Evolutionary conservation across 2,329 filamentous ascomycete species (phyloP), one percentile per base, ranked within the genome.

Genomic region (Exophiala spinifera): DNA sequence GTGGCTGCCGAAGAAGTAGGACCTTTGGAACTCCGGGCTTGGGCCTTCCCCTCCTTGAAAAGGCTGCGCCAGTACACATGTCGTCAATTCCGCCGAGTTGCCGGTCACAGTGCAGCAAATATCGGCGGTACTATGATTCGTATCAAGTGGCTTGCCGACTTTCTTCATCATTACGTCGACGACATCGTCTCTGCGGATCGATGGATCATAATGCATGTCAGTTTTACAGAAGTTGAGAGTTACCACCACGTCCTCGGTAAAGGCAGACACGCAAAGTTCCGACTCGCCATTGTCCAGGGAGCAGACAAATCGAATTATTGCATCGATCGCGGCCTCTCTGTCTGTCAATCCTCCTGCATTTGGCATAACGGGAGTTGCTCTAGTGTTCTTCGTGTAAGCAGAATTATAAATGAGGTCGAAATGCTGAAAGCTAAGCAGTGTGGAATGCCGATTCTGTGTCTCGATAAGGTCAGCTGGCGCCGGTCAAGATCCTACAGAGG

Each of bases 251-350:
- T 56, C 39, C 33, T 56, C 54, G 28, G 54, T 49, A 17, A 56
- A 20, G 21, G 54, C 48, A 40, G 54, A 56, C 14, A 49, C 54
- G 17, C 36, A 56, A 10, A 56, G 49, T 33, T 56, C 42, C 6
- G 43, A 21, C 20, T 49, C 43, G 36, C 49, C 54, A 10, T 56
- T 45, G 45, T 56, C 54, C 11, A 56, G 54, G 11, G 54, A 36
- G n/a, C 34, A 36, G 3, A 53, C 54, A 31, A 56, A 56, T 25
- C 54, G 54, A 11, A 56, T 56, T 21, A 56, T 15, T 10, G 54
- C 54, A 28, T 56, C 54, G 25, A 56, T 56, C 4, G 54, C 54
- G 13, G 54, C 54, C 42, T 56, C 54, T 40, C 54, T 28, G 39
- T 56, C 54, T 10, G 43, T 56, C 25, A 56, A 47, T 19, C 54